Conservation (phyloP, 352 stramenopile species). For the Pythium chondricola region DNA sequence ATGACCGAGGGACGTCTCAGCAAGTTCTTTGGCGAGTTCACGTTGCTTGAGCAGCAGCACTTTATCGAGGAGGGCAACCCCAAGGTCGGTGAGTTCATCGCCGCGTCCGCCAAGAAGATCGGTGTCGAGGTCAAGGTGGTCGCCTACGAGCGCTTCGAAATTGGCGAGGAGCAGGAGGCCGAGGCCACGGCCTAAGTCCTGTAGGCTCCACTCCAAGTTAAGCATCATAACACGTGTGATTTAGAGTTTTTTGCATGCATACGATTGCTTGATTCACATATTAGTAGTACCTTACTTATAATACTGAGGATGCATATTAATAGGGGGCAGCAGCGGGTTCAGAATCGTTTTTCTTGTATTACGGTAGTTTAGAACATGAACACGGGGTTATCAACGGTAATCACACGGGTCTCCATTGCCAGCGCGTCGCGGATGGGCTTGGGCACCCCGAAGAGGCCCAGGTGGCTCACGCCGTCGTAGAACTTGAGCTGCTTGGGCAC, state of each 20-base stretch:
- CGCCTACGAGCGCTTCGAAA: conserved; percentile 74
- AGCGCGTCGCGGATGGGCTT: conserved; percentile 88
- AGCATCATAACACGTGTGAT: too few relatives aligned
- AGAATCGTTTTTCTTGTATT: conserved; percentile 8
- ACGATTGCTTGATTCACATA: too few relatives aligned
- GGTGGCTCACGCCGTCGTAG: conserved; percentile 90
- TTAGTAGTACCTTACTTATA: too few relatives aligned
- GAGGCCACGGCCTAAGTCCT: not conserved
- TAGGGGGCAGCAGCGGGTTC: too few relatives aligned
- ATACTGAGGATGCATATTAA: too few relatives aligned
- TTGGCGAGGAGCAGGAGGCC: conserved; percentile 48
- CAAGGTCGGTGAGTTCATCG: conserved; percentile 79
- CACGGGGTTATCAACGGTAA: conserved; percentile 94
- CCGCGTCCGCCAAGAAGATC: conserved; percentile 51
- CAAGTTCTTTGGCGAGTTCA: conserved; percentile 94
- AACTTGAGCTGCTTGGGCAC: conserved; percentile 76
- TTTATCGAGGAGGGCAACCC: conserved; percentile 92
- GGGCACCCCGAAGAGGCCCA: conserved; percentile 87
- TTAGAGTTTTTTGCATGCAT: too few relatives aligned
- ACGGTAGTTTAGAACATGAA: conserved; percentile 91
- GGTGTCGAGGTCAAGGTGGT: conserved; percentile 52
- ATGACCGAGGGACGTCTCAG: conserved; percentile 90
- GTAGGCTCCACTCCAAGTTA: not conserved
- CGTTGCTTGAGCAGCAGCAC: conserved; percentile 90
- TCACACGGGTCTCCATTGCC: conserved; percentile 87